Base-by-base conservation (phyloP, 2,329 filamentous ascomycete genomes). In the Phialemonium atrogriseum region DNA sequence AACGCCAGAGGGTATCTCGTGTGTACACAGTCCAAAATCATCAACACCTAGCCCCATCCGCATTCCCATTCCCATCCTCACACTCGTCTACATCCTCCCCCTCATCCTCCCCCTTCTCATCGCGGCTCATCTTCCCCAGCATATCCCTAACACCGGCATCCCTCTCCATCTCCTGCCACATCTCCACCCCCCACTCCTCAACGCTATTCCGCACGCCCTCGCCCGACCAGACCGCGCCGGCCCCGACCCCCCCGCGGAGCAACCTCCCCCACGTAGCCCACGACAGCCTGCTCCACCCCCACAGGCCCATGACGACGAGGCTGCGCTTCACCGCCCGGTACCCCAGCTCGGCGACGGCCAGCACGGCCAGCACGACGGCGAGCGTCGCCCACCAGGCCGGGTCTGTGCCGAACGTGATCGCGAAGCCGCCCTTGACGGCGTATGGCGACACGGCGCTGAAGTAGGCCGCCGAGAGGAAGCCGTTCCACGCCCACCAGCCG, bases 401-500 rank as follows among this genome's bases (percentile, higher is more conserved):
- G 38, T 84, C 80, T 14, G 60, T 62, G 10, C 86, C 86, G 35
- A 82, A 88, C 0, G 69, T 66, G 12, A 65, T 51, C 7, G 77
- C 62, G 44, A 93, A 82, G 17, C 80, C 77, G 43, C 66, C 58
- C 9, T 71, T 71, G 16, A 89, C 83, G 38, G 77, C 71, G 56
- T 91, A 93, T 3, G 63, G 62, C 14, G 61, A 65, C 0, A 63
- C 59, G 11, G 51, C 49, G 2, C 47, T 46, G 45, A 66, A 54
- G 56, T 87, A 91, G 18, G 72, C 63, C 7, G 56, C 56, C 2
- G 77, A 70, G 9, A 93, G 72, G 48, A 91, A 79, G 30, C 74
- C 66, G 47, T 85, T 78, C 86, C 86, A 94, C 4, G 54, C 55
- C 53, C 66, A 75, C 72, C 85, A 93, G 17, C 83, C 84, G 4